Percentiles rank a stretch among this genome's conserved stretches.
These are phyloP conservation scores for Phytophthora fragariaefolia DNA, from an alignment of 352 stramenopile genomes.

Conservation along the genomic window DNA sequence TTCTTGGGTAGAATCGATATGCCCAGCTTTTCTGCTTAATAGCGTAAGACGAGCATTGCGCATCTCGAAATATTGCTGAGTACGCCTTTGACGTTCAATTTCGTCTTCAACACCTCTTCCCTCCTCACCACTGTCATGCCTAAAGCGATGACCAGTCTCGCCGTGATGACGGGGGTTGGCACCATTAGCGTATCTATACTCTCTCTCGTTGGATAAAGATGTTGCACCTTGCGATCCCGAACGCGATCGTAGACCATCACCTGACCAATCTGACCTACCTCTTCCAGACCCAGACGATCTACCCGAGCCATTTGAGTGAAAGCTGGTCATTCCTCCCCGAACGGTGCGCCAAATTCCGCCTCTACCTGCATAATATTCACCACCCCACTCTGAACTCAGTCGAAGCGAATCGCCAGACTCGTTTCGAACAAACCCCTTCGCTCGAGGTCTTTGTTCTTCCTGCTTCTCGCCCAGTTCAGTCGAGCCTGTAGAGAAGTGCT, in stretches of 20 bases:
- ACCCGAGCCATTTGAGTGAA: conserved; percentile 29
- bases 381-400: conserved; percentile 50
- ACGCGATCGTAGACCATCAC: conserved; percentile 34
- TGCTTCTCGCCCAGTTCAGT: conserved; percentile 12
- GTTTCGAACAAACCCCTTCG: conserved; percentile 25
- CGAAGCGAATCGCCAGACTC: conserved; percentile 48
- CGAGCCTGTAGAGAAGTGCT: not conserved
- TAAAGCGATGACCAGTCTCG: conserved; percentile 8
- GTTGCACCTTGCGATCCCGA: conserved; percentile 14
- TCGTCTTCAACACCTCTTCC: conserved; percentile 13
- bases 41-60: conserved; percentile 37
- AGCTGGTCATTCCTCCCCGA: conserved; percentile 19
- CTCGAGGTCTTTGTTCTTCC: conserved; percentile 21
- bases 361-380: conserved; percentile 30
- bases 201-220: conserved; percentile 2
- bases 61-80: conserved; percentile 37
- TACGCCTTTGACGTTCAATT: conserved; percentile 24
- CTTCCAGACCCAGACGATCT: conserved; percentile 19
- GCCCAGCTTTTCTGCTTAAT: conserved; percentile 17
- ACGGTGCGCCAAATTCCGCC: not conserved
- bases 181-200: conserved; percentile 25
- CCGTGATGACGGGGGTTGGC: conserved; percentile 11
- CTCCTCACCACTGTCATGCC: conserved; percentile 21
- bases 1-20: not conserved
- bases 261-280: conserved; percentile 31